Percentiles rank a stretch among this genome's conserved stretches.
Conservation (phyloP, 169 alveolate genomes). For the Toxoplasma gondii region DNA sequence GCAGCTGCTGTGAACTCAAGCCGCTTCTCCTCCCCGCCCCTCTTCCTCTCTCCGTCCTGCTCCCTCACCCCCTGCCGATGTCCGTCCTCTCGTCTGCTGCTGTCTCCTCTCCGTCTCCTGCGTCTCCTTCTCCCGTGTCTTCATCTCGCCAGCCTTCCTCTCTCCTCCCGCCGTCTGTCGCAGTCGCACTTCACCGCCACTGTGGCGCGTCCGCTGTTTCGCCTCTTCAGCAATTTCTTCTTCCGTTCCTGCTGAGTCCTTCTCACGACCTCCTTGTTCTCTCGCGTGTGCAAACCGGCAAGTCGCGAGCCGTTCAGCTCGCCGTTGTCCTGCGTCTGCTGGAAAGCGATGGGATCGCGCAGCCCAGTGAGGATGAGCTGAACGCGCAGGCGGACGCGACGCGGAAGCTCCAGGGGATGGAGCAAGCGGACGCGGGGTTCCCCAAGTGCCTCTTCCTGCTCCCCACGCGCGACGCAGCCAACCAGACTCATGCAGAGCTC, state of each 20-base stretch:
- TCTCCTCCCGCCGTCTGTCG: constrained; percentile 18
- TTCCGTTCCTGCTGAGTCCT: background rate
- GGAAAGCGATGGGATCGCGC: background rate
- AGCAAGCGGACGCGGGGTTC: background rate
- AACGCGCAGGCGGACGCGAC: background rate
- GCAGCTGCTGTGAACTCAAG: background rate
- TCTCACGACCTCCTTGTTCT: background rate
- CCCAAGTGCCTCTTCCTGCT: background rate
- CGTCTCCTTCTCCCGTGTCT: background rate
- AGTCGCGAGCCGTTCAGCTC: constrained; percentile 15
- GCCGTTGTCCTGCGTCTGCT: background rate
- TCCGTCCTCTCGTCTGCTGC: background rate
- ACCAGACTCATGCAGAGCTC: constrained; percentile 52
- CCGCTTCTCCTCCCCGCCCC: constrained; percentile 26
- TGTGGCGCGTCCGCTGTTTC: background rate
- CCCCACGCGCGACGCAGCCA: constrained; percentile 57
- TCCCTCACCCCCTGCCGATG: background rate
- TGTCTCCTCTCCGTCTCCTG: background rate
- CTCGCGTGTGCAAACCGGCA: background rate
- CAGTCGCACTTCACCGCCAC: background rate
- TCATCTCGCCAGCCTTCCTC: background rate
- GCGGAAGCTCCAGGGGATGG: background rate
- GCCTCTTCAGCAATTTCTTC: constrained; percentile 28
- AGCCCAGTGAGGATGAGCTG: background rate
- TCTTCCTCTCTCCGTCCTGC: background rate